phyloP scores from a whole-genome alignment of 2,329 filamentous ascomycete species.

The Cercospora sp. region DNA sequence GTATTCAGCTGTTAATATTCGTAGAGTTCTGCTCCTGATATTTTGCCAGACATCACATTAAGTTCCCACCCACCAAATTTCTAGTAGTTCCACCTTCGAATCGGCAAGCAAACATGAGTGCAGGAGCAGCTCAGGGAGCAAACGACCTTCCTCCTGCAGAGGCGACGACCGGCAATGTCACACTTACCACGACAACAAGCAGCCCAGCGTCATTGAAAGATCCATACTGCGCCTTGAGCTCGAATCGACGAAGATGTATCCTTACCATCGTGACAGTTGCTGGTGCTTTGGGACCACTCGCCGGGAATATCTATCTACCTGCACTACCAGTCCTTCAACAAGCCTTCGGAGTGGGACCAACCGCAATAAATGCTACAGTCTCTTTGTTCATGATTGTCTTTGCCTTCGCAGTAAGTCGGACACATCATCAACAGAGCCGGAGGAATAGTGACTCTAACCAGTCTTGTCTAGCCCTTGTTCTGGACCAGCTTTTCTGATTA shows the following conservation, averaged over 20 bases:
- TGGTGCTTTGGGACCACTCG: constrained; percentile 7
- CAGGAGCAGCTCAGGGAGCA: too few species aligned
- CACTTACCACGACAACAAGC: too few species aligned
- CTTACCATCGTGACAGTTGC: constrained; percentile 8
- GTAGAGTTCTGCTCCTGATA: neutral
- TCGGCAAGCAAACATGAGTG: too few species aligned
- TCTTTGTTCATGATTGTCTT: constrained; percentile 11
- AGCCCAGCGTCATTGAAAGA: neutral
- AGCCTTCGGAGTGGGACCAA: constrained; percentile 1
- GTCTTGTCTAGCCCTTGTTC: constrained; percentile 4
- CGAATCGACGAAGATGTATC: constrained; percentile 9
- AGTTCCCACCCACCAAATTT: too few species aligned
- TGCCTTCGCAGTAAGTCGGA: constrained; percentile 7
- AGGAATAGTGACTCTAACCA: neutral
- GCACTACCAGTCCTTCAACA: constrained; percentile 9
- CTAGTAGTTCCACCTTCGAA: too few species aligned
- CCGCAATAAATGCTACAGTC: constrained; percentile 12
- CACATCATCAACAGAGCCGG: neutral
- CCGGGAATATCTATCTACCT: constrained; percentile 12
- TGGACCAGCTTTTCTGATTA: constrained; percentile 14
- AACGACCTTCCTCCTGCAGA: too few species aligned
- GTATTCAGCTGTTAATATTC: too few species aligned
- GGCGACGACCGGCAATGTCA: too few species aligned
- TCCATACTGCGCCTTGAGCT: constrained; percentile 6
- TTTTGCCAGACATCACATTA: neutral